phyloP scores from a whole-genome alignment of 129 eudicot species.

The Helichrysum umbraculigerum region DNA sequence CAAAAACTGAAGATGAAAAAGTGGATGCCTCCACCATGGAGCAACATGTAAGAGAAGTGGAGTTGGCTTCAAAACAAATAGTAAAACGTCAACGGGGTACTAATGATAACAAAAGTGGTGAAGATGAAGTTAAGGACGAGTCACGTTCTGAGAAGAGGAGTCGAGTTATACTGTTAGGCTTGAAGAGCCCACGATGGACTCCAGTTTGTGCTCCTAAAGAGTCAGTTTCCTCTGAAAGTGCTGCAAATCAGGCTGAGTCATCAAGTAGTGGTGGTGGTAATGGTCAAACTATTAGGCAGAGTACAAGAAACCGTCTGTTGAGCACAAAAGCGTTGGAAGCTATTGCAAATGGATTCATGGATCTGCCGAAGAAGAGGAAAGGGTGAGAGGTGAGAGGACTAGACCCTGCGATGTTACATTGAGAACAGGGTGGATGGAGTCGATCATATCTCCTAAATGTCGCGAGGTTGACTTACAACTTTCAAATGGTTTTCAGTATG shows the following conservation, averaged over 20 bases:
- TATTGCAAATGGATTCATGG: slow-evolving; percentile 34
- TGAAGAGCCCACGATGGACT: slow-evolving; percentile 41
- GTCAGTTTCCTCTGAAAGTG: slow-evolving; percentile 7
- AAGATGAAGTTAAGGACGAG: slow-evolving; percentile 14
- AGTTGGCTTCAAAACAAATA: slow-evolving; percentile 10
- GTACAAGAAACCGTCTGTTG: slow-evolving; percentile 54
- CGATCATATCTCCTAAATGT: not conserved
- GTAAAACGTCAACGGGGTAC: slow-evolving; percentile 6
- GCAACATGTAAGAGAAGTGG: slow-evolving; percentile 19
- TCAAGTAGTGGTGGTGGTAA: slow-evolving; percentile 1
- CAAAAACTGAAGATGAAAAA: not conserved
- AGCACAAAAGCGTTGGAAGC: slow-evolving; percentile 54
- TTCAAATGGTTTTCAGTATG: too few relatives aligned
- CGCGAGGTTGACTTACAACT: not conserved
- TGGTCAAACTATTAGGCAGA: slow-evolving; percentile 46
- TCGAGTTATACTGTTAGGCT: slow-evolving; percentile 33
- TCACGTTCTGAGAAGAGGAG: slow-evolving; percentile 6
- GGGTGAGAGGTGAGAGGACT: slow-evolving; percentile 3
- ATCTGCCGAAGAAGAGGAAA: slow-evolving; percentile 34
- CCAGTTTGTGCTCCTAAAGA: slow-evolving; percentile 18
- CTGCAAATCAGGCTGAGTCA: not conserved
- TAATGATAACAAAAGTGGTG: not conserved
- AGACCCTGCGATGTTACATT: slow-evolving; percentile 20
- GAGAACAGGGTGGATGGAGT: not conserved
- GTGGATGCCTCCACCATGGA: not conserved